Conservation (phyloP, 768 basidiomycete species). For the Gymnopilus dilepis region DNA sequence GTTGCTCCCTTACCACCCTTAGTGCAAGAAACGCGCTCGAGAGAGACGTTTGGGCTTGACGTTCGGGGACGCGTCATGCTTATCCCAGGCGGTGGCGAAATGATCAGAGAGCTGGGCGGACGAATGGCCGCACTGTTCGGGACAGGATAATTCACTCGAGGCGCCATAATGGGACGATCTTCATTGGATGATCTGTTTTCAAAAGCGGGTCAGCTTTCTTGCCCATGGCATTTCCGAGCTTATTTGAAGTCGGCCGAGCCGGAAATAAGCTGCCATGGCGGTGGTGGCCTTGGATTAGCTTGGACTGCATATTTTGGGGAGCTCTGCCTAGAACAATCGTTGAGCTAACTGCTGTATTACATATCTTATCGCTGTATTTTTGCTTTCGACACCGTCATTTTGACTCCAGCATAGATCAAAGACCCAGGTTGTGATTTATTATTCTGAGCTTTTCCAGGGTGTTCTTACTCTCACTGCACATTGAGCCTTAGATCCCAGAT, state of each 20-base stretch:
- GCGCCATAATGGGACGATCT: neutral
- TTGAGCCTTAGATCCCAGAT: neutral
- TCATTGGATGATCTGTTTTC: neutral
- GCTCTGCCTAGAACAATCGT: neutral
- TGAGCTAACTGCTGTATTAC: neutral
- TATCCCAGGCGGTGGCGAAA: constrained; percentile 39
- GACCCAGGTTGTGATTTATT: too few species aligned
- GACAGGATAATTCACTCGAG: constrained; percentile 16
- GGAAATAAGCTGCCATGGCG: constrained; percentile 5
- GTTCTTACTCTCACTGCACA: neutral
- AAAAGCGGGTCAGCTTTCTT: constrained; percentile 4
- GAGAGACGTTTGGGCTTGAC: constrained; percentile 76
- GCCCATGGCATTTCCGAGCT: constrained; percentile 3
- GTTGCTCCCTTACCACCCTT: constrained; percentile 54
- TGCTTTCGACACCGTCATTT: constrained; percentile 7
- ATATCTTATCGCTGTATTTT: constrained; percentile 13
- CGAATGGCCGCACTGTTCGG: constrained; percentile 29
- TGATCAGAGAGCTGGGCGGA: constrained; percentile 27
- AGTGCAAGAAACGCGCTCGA: constrained; percentile 48
- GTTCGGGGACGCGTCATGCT: constrained; percentile 72
- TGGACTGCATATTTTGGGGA: neutral
- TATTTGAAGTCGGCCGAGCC: constrained; percentile 5
- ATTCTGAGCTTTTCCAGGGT: neutral
- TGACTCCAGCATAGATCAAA: neutral
- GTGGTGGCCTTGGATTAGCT: neutral